Conservation (phyloP, 129 eudicot genomes). For the Solidago caesia region DNA sequence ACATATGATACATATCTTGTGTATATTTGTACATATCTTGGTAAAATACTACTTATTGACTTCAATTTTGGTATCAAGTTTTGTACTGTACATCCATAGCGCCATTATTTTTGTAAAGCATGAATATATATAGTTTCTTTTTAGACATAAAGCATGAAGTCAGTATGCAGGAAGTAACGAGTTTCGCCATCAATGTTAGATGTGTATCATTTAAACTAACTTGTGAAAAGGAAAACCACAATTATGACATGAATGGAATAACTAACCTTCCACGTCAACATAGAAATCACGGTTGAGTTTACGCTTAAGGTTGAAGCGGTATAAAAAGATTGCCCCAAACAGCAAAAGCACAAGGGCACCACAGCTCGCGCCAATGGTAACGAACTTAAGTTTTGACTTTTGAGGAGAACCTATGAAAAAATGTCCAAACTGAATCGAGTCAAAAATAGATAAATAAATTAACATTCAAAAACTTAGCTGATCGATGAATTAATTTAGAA, state of each 20-base stretch:
- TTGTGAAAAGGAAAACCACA: neutral
- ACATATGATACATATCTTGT: too few relatives aligned
- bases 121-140: too few relatives aligned
- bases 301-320: conserved; percentile 40
- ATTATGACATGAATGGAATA: neutral
- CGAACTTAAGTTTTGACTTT: conserved; percentile 58
- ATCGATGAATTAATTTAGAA: conserved; percentile 12
- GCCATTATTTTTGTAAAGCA: too few relatives aligned
- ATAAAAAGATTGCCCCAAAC: conserved; percentile 55
- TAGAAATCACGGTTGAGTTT: conserved; percentile 49
- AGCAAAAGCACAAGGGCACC: conserved; percentile 66
- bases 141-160: too few relatives aligned
- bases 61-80: too few relatives aligned
- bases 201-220: neutral
- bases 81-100: too few relatives aligned
- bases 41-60: too few relatives aligned
- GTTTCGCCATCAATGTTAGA: too few relatives aligned
- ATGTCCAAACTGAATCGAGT: neutral
- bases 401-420: conserved; percentile 42
- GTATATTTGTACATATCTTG: too few relatives aligned
- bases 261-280: conserved; percentile 79
- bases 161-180: too few relatives aligned
- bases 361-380: conserved; percentile 52
- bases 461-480: neutral
- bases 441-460: neutral